Conservation (phyloP, 148 eudicot genomes). For the Salicornia ramosissima region DNA sequence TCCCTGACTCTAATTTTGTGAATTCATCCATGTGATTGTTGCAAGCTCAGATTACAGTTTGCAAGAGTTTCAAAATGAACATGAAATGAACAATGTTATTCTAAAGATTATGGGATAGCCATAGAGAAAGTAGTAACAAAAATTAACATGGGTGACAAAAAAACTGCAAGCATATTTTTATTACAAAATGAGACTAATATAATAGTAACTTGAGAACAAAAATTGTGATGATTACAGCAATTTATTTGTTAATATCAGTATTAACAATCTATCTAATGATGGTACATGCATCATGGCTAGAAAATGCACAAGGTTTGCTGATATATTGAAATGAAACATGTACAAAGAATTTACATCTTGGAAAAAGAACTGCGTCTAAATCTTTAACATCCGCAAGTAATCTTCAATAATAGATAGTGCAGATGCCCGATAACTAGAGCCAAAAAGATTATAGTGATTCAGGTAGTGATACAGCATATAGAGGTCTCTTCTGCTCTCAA, state of each 20-base stretch:
- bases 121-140: too few species aligned
- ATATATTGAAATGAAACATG: neutral
- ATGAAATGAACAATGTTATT: too few species aligned
- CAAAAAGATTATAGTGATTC: conserved; percentile 95
- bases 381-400: conserved; percentile 53
- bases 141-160: too few species aligned
- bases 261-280: neutral
- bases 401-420: conserved; percentile 90
- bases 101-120: too few species aligned
- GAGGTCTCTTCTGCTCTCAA: conserved; percentile 77
- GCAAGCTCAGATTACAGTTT: too few species aligned
- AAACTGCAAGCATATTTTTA: too few species aligned
- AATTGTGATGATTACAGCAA: neutral
- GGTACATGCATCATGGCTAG: neutral
- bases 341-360: conserved; percentile 8
- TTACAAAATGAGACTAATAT: too few species aligned
- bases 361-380: neutral
- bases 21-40: too few species aligned
- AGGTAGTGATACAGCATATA: conserved; percentile 91
- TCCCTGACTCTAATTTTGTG: too few species aligned
- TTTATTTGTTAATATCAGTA: neutral
- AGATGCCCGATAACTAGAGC: conserved; percentile 94
- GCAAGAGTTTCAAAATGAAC: too few species aligned
- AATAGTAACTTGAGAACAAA: too few species aligned
- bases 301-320: neutral